phyloP scores from a whole-genome alignment of 441 rosid genomes.

The Croton setiger region DNA sequence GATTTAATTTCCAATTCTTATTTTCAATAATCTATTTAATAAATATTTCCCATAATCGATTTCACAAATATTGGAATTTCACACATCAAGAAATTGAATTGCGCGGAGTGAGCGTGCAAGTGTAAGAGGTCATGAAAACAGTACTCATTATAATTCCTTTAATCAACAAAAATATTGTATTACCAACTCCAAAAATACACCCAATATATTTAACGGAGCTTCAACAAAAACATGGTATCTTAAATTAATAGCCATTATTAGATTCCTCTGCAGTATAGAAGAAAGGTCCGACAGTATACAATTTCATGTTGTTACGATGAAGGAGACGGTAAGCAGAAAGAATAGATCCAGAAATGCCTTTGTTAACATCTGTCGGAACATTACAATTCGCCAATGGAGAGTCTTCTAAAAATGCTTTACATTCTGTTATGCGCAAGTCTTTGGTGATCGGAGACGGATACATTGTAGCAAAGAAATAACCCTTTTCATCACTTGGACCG shows the following conservation, averaged over 20 bases:
- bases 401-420: conserved; percentile 44
- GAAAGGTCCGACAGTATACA: conserved; percentile 26
- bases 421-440: conserved; percentile 28
- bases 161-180: no score
- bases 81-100: no score
- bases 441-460: conserved; percentile 29
- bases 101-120: no score
- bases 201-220: neutral
- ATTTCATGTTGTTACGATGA: conserved; percentile 27
- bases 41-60: no score
- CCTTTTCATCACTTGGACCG: conserved; percentile 41
- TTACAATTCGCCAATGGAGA: conserved; percentile 41
- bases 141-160: no score
- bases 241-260: conserved; percentile 4
- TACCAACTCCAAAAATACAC: no score
- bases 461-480: conserved; percentile 43
- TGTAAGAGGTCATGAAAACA: no score
- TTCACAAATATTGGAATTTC: no score
- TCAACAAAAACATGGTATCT: neutral
- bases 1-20: no score
- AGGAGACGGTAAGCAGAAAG: conserved; percentile 32
- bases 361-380: conserved; percentile 46
- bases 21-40: no score
- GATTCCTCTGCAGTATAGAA: conserved; percentile 9
- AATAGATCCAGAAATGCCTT: conserved; percentile 40